Percentiles rank a stretch among this genome's conserved stretches.
Evolutionary conservation across 768 basidiomycete species (phyloP).

Genomic region (Lentinula detonsa): DNA sequence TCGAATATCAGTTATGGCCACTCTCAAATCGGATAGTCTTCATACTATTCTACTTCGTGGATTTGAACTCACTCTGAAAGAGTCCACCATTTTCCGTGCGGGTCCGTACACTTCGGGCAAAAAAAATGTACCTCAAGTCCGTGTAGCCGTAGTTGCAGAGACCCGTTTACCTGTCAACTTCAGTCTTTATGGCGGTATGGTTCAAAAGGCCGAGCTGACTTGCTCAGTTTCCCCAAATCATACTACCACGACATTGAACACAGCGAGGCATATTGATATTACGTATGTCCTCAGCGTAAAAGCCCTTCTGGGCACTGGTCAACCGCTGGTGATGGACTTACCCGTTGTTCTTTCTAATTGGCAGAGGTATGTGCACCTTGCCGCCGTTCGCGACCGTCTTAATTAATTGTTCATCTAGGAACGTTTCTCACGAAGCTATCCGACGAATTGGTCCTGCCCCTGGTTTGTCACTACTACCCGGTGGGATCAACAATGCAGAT

Average conservation of each 20-base stretch:
- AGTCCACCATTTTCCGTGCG: conserved; percentile 70
- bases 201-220: conserved; percentile 66
- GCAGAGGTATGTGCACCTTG: conserved; percentile 53
- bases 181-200: conserved; percentile 67
- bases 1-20: conserved; percentile 64
- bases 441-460: conserved; percentile 44
- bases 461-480: conserved; percentile 33
- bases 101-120: conserved; percentile 49
- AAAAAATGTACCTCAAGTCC: conserved; percentile 53
- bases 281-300: conserved; percentile 73
- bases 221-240: conserved; percentile 68
- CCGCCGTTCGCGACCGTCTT: not conserved
- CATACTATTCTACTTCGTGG: conserved; percentile 72
- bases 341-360: conserved; percentile 83
- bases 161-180: conserved; percentile 67
- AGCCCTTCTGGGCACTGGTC: conserved; percentile 67
- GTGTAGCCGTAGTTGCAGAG: conserved; percentile 53
- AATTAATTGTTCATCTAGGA: conserved; percentile 30
- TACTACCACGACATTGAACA: conserved; percentile 74
- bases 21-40: conserved; percentile 64
- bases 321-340: conserved; percentile 62
- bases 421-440: conserved; percentile 68
- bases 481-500: not conserved
- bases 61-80: conserved; percentile 76
- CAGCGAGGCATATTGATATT: conserved; percentile 82